Conservation (phyloP, 345 rosid species). For the Zanthoxylum bungeanum region DNA sequence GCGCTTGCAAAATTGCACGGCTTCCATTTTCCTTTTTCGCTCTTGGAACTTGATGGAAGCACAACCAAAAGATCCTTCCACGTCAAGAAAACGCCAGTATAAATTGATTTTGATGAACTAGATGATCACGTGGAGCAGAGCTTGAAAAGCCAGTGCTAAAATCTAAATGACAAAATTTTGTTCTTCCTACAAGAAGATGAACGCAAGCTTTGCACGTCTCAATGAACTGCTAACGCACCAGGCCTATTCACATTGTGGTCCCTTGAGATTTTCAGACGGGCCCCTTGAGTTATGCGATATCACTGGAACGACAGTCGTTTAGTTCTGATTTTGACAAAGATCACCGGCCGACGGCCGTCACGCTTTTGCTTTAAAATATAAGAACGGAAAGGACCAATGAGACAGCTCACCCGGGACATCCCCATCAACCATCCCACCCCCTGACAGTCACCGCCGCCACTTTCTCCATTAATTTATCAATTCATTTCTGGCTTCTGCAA, state of each 20-base stretch:
- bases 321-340: too few relatives aligned
- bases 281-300: too few relatives aligned
- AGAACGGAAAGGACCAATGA: neutral
- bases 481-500: neutral
- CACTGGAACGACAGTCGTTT: too few relatives aligned
- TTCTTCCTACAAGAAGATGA: neutral
- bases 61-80: constrained; percentile 44
- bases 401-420: constrained; percentile 24
- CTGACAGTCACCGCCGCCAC: neutral
- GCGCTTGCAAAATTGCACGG: too few relatives aligned
- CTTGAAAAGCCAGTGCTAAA: neutral
- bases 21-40: too few relatives aligned
- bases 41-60: too few relatives aligned
- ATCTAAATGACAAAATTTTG: constrained; percentile 9
- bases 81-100: constrained; percentile 27
- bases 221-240: too few relatives aligned
- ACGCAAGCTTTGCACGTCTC: neutral
- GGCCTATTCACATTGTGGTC: too few relatives aligned
- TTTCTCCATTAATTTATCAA: neutral
- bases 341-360: too few relatives aligned
- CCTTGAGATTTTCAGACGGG: too few relatives aligned
- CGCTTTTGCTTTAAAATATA: neutral
- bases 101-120: neutral
- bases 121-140: neutral
- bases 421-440: constrained; percentile 3